Percentiles rank a stretch among this genome's conserved stretches.
Evolutionary conservation across 805 yeast genomes (phyloP).

Genomic region (Teunomyces gatunensis): DNA sequence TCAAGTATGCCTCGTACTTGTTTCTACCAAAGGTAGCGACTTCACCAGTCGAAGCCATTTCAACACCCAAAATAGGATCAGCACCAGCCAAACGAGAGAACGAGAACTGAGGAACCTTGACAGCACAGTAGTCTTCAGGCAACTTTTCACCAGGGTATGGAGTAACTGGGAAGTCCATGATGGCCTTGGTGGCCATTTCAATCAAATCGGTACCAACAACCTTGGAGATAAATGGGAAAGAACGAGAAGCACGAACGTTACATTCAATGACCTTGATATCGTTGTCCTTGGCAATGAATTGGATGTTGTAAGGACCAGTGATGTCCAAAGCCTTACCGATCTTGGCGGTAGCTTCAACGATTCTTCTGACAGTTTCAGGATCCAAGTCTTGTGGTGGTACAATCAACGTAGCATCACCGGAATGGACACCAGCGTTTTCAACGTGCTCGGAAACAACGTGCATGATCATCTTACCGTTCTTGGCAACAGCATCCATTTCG

Average conservation of each 20-base stretch:
- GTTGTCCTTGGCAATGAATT: slow-evolving; percentile 91
- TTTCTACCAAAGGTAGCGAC: slow-evolving; percentile 96
- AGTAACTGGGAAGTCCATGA: slow-evolving; percentile 79
- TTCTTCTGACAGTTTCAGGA: slow-evolving; percentile 85
- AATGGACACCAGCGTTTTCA: slow-evolving; percentile 98
- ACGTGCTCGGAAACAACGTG: slow-evolving; percentile 98
- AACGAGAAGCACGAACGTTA: slow-evolving; percentile 98
- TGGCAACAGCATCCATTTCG: slow-evolving; percentile 98
- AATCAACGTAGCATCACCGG: slow-evolving; percentile 97
- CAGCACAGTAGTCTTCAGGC: slow-evolving; percentile 93
- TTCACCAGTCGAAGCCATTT: slow-evolving; percentile 99
- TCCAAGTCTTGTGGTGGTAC: slow-evolving; percentile 96
- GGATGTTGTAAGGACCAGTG: slow-evolving; percentile 97
- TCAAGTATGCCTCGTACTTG: slow-evolving; percentile 96
- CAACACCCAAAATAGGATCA: slow-evolving; percentile 96
- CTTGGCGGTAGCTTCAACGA: slow-evolving; percentile 93
- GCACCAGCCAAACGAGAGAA: slow-evolving; percentile 97
- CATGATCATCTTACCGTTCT: slow-evolving; percentile 90
- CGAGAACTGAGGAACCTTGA: slow-evolving; percentile 96
- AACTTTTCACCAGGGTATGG: slow-evolving; percentile 89
- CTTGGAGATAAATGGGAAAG: slow-evolving; percentile 97
- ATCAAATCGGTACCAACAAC: slow-evolving; percentile 94
- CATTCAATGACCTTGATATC: slow-evolving; percentile 98
- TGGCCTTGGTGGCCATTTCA: slow-evolving; percentile 96
- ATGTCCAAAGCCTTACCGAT: slow-evolving; percentile 92